Evolutionary conservation across 1,139 yeast species (phyloP).

Genomic region (Yarrowia galli): DNA sequence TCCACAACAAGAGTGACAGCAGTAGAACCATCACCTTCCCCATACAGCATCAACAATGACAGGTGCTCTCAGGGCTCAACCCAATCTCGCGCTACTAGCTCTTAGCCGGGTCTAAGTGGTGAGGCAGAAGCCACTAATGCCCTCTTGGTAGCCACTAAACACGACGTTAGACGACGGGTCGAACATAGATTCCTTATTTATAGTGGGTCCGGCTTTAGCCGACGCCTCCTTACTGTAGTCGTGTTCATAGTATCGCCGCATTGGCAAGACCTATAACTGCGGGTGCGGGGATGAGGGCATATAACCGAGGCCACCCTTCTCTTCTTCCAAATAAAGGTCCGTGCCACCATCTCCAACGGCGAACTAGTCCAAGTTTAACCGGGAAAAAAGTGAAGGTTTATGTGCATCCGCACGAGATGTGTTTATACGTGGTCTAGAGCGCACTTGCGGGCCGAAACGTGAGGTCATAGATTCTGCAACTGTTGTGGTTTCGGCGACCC

Average conservation of each 20-base stretch:
- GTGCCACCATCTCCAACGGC: slow-evolving; percentile 10
- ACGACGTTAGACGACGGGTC: not conserved
- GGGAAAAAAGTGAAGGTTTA: slow-evolving; percentile 9
- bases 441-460: not conserved
- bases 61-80: slow-evolving; percentile 3
- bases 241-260: no score
- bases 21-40: not conserved
- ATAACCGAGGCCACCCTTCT: not conserved
- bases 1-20: not conserved
- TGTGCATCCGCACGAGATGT: slow-evolving; percentile 8
- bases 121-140: slow-evolving; percentile 30
- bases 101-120: slow-evolving; percentile 19
- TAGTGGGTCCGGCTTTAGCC: not conserved
- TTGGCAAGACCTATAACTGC: not conserved
- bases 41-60: not conserved
- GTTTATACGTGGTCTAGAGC: slow-evolving; percentile 25
- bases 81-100: slow-evolving; percentile 25
- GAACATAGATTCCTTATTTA: no score
- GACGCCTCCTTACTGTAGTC: no score
- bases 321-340: not conserved
- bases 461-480: no score
- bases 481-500: no score
- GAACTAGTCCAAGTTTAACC: slow-evolving; percentile 23
- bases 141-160: not conserved
- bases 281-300: not conserved